A percentile compares a stretch with the other conserved stretches of the same genome.
These are phyloP conservation scores for Aspergillus novofumigatus DNA, from an alignment of 2,329 filamentous ascomycete species.

Conservation along the genomic window DNA sequence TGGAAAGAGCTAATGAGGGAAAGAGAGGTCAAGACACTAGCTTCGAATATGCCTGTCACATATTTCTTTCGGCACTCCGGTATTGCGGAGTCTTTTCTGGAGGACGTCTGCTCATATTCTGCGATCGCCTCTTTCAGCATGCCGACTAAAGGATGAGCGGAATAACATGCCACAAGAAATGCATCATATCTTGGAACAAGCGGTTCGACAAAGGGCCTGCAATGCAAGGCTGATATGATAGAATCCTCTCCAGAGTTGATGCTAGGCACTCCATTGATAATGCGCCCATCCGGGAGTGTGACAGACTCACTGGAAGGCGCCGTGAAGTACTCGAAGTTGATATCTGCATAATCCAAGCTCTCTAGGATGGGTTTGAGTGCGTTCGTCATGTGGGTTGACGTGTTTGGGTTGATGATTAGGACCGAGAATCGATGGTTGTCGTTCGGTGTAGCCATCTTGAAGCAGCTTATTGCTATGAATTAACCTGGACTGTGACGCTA, in stretches of 20 bases:
- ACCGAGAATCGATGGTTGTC: constrained; percentile 24
- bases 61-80: constrained; percentile 39
- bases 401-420: constrained; percentile 45
- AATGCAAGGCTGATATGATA: constrained; percentile 56
- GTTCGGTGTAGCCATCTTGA: constrained; percentile 12
- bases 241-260: constrained; percentile 76
- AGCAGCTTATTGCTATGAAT: constrained; percentile 3
- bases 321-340: constrained; percentile 39
- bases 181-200: constrained; percentile 54
- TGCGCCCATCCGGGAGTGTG: constrained; percentile 26
- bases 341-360: constrained; percentile 32
- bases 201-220: constrained; percentile 53
- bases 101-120: constrained; percentile 16
- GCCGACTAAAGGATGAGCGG: constrained; percentile 71
- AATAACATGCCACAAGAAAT: constrained; percentile 87
- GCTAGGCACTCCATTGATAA: constrained; percentile 57
- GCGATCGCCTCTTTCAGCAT: constrained; percentile 49
- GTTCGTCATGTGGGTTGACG: constrained; percentile 42
- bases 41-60: constrained; percentile 83
- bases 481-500: neutral
- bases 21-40: constrained; percentile 64
- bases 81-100: constrained; percentile 23
- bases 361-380: constrained; percentile 39
- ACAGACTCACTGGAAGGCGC: constrained; percentile 28
- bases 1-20: constrained; percentile 47